Percentiles rank a stretch among this genome's conserved stretches.
Evolutionary conservation across 257 asterid genomes (phyloP).

Genomic region (Fraxinus anomala): DNA sequence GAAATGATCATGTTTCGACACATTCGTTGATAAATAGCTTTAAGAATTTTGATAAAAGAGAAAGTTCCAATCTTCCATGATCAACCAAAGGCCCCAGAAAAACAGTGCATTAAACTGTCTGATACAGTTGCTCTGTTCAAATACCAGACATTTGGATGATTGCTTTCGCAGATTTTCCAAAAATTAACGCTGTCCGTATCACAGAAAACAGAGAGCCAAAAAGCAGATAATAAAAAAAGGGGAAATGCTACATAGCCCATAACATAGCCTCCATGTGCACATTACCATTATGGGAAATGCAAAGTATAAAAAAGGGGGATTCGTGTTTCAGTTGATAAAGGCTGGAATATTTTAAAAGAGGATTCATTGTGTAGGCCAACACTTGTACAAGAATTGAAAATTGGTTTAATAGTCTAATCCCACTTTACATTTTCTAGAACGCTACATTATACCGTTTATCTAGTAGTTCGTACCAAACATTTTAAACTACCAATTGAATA

Average conservation of each 20-base stretch:
- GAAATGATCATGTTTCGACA: no score
- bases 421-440: no score
- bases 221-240: neutral
- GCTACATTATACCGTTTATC: neutral
- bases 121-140: neutral
- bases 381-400: neutral
- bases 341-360: neutral
- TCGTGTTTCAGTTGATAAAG: neutral
- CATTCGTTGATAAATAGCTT: neutral
- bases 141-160: conserved; percentile 3
- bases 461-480: neutral
- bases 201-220: neutral
- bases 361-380: neutral
- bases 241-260: no score
- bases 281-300: no score
- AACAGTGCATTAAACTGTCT: neutral
- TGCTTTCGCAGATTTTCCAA: neutral
- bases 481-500: neutral
- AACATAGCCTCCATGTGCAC: no score
- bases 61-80: neutral
- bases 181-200: neutral
- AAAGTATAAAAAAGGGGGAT: neutral
- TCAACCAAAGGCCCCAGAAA: neutral
- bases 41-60: neutral
- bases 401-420: no score